Evolutionary conservation across 208 protist genomes (phyloP).

Genomic region (Polymyxa betae): DNA sequence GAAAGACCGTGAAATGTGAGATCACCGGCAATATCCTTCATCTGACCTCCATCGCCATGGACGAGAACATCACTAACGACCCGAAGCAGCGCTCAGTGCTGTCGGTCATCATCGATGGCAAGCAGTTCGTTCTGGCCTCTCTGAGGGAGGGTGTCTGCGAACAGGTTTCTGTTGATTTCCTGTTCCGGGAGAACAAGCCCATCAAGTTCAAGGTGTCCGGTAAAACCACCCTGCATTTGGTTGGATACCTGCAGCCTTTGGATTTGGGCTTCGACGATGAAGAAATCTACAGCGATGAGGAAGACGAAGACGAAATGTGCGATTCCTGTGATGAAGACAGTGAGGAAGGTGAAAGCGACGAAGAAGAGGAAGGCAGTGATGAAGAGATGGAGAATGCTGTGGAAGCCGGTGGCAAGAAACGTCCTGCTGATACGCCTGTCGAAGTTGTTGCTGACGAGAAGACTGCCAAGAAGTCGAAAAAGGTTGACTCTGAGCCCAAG

Average conservation of each 20-base stretch:
- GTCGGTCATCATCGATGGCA: conserved; percentile 28
- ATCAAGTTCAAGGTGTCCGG: conserved; percentile 43
- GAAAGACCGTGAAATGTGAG: conserved; percentile 33
- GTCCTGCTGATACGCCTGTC: neutral
- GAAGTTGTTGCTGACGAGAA: neutral
- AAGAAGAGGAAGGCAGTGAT: conserved; percentile 8
- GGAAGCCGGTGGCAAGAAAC: neutral
- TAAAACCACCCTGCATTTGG: neutral
- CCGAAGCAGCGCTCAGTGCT: conserved; percentile 39
- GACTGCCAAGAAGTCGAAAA: no score
- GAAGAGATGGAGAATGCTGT: neutral
- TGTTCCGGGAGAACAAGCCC: conserved; percentile 48
- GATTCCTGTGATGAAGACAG: neutral
- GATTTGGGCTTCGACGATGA: neutral
- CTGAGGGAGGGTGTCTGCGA: neutral
- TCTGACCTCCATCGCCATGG: conserved; percentile 34
- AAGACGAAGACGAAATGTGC: conserved; percentile 8
- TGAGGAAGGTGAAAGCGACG: neutral
- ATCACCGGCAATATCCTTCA: conserved; percentile 43
- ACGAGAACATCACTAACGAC: neutral
- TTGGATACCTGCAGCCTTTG: conserved; percentile 34
- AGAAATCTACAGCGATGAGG: conserved; percentile 13
- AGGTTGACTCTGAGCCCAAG: conserved; percentile 15
- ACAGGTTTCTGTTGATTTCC: conserved; percentile 49
- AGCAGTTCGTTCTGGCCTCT: conserved; percentile 36